Percentiles rank a stretch among this genome's conserved stretches.
phyloP scores from a whole-genome alignment of 495 filamentous ascomycete species.

The Bacidia gigantensis region DNA sequence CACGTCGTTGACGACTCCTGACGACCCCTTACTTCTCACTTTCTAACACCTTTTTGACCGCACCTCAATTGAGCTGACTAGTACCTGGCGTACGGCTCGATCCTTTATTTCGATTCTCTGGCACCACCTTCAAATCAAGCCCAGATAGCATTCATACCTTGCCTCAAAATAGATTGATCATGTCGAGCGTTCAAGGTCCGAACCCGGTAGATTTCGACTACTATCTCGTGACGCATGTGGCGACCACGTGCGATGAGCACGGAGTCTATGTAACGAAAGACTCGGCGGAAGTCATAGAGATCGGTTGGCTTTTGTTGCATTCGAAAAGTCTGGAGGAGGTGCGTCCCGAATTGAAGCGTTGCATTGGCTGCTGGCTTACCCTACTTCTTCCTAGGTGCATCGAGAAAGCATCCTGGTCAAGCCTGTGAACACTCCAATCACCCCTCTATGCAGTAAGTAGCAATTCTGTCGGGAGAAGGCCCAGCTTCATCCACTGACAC shows the following conservation, averaged over 20 bases:
- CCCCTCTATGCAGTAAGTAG: conserved; percentile 91
- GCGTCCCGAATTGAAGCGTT: conserved; percentile 17
- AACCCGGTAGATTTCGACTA: conserved; percentile 63
- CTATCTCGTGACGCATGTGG: conserved; percentile 94
- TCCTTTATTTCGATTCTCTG: no score
- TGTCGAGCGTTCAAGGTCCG: conserved; percentile 23
- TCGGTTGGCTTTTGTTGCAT: conserved; percentile 94
- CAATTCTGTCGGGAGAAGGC: conserved; percentile 7
- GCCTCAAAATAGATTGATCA: conserved; percentile 3
- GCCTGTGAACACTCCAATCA: conserved; percentile 96
- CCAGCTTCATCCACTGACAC: conserved; percentile 13
- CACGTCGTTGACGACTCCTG: no score
- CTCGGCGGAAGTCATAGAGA: conserved; percentile 95
- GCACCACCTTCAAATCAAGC: no score
- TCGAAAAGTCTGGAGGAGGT: conserved; percentile 87
- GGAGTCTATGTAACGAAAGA: conserved; percentile 99
- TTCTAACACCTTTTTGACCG: no score
- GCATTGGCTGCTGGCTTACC: conserved; percentile 1
- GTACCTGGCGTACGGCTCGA: no score
- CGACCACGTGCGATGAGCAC: conserved; percentile 97
- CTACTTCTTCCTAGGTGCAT: conserved; percentile 48
- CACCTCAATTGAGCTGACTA: no score
- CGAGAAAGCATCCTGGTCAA: conserved; percentile 94
- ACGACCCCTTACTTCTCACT: no score
- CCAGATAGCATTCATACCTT: no score